Evolutionary conservation across 2,329 filamentous ascomycete genomes (phyloP).

Genomic region (Paecilomyces niveus): DNA sequence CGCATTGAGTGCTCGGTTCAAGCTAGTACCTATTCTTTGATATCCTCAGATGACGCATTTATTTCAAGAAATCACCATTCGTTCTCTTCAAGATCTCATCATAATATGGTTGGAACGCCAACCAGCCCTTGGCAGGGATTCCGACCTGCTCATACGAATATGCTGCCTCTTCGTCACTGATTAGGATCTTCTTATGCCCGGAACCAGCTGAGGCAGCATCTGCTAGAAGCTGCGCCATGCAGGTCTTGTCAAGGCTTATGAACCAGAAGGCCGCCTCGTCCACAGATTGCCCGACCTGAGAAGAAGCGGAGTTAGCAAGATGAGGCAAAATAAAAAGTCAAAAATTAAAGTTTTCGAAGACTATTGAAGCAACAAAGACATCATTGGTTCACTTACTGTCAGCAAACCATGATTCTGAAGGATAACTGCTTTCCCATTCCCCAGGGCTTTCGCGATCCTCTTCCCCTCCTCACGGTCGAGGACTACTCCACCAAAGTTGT

Average conservation of each 20-base stretch:
- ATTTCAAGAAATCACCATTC: conserved; percentile 41
- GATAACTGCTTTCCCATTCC: conserved; percentile 45
- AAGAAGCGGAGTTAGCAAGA: not conserved
- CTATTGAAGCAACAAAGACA: not conserved
- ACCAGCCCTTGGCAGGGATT: conserved; percentile 45
- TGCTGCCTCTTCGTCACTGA: conserved; percentile 16
- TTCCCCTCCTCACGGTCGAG: conserved; percentile 46
- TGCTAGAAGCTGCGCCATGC: conserved; percentile 16
- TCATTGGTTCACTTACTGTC: conserved; percentile 28
- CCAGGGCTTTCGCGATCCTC: conserved; percentile 43
- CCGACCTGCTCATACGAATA: conserved; percentile 15
- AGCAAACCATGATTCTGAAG: conserved; percentile 52
- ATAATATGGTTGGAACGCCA: conserved; percentile 48
- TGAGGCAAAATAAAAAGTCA: not conserved
- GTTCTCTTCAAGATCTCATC: conserved; percentile 48
- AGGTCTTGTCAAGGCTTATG: conserved; percentile 24
- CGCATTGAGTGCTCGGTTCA: not conserved
- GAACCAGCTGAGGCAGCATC: conserved; percentile 3
- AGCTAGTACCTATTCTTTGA: not conserved
- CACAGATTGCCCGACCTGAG: conserved; percentile 35
- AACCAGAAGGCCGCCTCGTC: conserved; percentile 52
- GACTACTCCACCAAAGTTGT: conserved; percentile 47
- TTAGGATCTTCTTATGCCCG: conserved; percentile 16
- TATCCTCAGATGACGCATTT: not conserved
- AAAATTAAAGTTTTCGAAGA: not conserved